Evolutionary conservation across 106 monocot genomes (phyloP).

Genomic region (Amphibolis antarctica): DNA sequence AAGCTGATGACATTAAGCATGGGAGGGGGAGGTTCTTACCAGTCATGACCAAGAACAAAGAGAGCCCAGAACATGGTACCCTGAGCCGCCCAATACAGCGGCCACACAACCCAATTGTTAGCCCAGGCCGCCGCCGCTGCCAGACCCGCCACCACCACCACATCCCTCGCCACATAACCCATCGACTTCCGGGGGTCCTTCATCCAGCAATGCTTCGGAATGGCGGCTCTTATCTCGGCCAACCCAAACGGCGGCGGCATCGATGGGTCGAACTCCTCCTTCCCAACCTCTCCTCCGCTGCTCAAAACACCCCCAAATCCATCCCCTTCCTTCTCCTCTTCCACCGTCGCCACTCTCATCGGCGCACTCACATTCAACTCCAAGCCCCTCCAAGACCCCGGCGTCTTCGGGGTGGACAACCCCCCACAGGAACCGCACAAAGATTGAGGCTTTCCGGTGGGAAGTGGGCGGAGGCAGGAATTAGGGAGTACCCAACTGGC

Average conservation of each 20-base stretch:
- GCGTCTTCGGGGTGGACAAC: not conserved
- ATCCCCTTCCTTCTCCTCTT: slow-evolving; percentile 2
- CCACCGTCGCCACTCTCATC: not conserved
- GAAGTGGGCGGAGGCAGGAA: not conserved
- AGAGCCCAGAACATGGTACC: slow-evolving; percentile 41
- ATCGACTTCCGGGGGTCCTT: slow-evolving; percentile 24
- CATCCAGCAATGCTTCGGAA: slow-evolving; percentile 33
- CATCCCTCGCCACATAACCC: slow-evolving; percentile 20
- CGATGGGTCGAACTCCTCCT: slow-evolving; percentile 8
- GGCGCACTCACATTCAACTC: slow-evolving; percentile 6
- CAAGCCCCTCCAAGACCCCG: not conserved
- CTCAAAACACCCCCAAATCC: not conserved
- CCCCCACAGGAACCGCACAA: not conserved
- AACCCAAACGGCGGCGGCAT: slow-evolving; percentile 22
- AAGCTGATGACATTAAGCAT: not conserved
- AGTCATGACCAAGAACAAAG: slow-evolving; percentile 34
- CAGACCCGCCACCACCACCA: slow-evolving; percentile 9
- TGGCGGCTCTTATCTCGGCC: slow-evolving; percentile 27
- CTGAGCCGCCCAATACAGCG: slow-evolving; percentile 27
- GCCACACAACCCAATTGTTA: slow-evolving; percentile 23
- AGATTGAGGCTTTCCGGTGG: not conserved
- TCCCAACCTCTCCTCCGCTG: not conserved
- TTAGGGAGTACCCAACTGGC: slow-evolving; percentile 9
- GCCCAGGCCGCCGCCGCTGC: slow-evolving; percentile 14
- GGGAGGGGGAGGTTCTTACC: slow-evolving; percentile 4